Evolutionary conservation across 495 filamentous ascomycete genomes (phyloP), one percentile per base, ranked within the genome.

Genomic region (Penicillium atrosanguineum): DNA sequence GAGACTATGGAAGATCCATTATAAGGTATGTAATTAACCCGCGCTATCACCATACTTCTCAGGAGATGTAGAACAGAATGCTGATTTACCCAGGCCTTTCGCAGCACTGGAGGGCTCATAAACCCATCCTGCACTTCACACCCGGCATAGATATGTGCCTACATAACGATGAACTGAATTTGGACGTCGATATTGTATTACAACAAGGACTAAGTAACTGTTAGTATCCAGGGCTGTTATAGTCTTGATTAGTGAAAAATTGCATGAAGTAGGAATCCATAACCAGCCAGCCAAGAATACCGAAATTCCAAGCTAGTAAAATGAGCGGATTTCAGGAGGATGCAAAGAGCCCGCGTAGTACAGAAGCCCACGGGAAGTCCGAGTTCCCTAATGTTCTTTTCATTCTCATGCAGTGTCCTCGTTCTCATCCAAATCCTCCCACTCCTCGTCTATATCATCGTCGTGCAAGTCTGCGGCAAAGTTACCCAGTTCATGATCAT

Each of bases 381-480:
- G 14, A 34, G 9, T 34, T 14, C 11, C 28, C 11, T 14, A 5
- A 34, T 34, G 31, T 23, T 23, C 23, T 23, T 23, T 34, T 11
- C 14, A 34, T 34, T 2, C 31, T 34, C 31, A 34, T 34, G 31
- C 31, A 8, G 31, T 34, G 9, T 23, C 23, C 23, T 34, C 31
- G 31, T 50, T 42, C 4, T 57, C 50, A 9, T 57, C 53, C 15
- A 57, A 40, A 28, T 52, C 50, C 39, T 59, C 63, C 56, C 60
- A 63, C 36, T 60, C 60, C 11, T 48, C 50, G 20, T 60, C 57
- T 34, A 40, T 29, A n/a, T 48, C 41, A 19, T 48, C 52, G 7
- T 48, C 38, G 4, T 51, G 40, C 1, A 45, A 26, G 21, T 34
- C 48, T n/a, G 50, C 26, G 29, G 49, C 34, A 36, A 48, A 18